A percentile compares a stretch with the other conserved stretches of the same genome.
These are phyloP conservation scores for Fagus crenata DNA, from an alignment of 306 rosid genomes.

Conservation along the genomic window DNA sequence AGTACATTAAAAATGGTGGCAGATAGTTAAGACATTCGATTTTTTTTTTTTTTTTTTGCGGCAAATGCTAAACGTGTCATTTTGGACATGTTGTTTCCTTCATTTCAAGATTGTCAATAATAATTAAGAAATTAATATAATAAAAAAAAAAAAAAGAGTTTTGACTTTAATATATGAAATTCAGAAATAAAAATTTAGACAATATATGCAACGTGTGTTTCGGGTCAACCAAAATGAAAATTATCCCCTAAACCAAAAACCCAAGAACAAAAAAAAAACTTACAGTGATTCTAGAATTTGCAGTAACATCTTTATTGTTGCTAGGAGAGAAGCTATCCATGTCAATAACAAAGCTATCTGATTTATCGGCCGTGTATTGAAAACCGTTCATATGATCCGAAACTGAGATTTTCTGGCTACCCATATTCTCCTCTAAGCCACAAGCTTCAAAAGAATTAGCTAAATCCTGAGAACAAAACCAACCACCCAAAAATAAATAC, in stretches of 20 bases:
- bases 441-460: conserved; percentile 22
- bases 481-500: background rate
- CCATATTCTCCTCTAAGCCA: conserved; percentile 48
- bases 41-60: conserved; percentile 32
- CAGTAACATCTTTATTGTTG: conserved; percentile 40
- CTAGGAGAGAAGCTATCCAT: conserved; percentile 62
- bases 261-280: background rate
- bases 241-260: background rate
- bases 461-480: conserved; percentile 37
- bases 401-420: conserved; percentile 57
- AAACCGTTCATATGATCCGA: conserved; percentile 51
- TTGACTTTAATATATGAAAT: background rate
- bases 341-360: conserved; percentile 80
- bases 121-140: background rate
- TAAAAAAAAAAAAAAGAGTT: background rate
- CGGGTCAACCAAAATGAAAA: background rate
- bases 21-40: conserved; percentile 40
- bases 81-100: background rate
- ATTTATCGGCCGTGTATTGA: conserved; percentile 45
- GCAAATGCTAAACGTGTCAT: background rate
- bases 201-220: background rate
- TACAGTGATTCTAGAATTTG: conserved; percentile 69
- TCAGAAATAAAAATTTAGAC: background rate
- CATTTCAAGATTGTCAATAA: conserved; percentile 9
- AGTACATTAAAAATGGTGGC: background rate